Conservation (phyloP, 768 basidiomycete genomes). For the Pleurotus pulmonarius region DNA sequence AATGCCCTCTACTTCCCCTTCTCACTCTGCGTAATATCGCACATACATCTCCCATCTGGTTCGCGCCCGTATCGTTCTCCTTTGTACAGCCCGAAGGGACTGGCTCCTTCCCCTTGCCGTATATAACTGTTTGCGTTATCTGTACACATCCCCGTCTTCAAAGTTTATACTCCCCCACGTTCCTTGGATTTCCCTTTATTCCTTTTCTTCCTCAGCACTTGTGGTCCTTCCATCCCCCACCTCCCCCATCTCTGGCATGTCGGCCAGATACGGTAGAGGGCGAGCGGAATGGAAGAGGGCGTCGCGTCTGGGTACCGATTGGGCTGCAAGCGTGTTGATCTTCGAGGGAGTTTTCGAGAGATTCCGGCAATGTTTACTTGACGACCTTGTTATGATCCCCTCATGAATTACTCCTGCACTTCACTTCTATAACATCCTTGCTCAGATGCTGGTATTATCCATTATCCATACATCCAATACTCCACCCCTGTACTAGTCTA, state of each 20-base stretch:
- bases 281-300: slow-evolving; percentile 72
- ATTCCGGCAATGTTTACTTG: background rate
- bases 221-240: slow-evolving; percentile 71
- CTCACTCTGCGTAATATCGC: slow-evolving; percentile 19
- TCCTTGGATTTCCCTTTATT: slow-evolving; percentile 1
- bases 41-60: slow-evolving; percentile 10
- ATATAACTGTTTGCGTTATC: background rate
- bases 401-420: background rate
- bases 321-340: slow-evolving; percentile 13
- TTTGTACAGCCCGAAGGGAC: slow-evolving; percentile 2
- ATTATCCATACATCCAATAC: slow-evolving; percentile 1
- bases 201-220: slow-evolving; percentile 23
- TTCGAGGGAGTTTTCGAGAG: slow-evolving; percentile 9
- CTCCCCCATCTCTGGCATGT: slow-evolving; percentile 29
- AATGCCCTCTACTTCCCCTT: slow-evolving; percentile 26
- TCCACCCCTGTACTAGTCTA: slow-evolving; percentile 2
- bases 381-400: slow-evolving; percentile 2
- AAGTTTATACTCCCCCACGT: slow-evolving; percentile 1
- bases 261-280: slow-evolving; percentile 40
- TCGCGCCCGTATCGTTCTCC: slow-evolving; percentile 27
- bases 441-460: background rate
- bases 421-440: background rate
- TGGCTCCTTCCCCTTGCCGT: slow-evolving; percentile 1
- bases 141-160: background rate
- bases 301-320: slow-evolving; percentile 37